Base-by-base conservation (phyloP, 192 early-diverging fungal genomes). In the Entomortierella parvispora region DNA sequence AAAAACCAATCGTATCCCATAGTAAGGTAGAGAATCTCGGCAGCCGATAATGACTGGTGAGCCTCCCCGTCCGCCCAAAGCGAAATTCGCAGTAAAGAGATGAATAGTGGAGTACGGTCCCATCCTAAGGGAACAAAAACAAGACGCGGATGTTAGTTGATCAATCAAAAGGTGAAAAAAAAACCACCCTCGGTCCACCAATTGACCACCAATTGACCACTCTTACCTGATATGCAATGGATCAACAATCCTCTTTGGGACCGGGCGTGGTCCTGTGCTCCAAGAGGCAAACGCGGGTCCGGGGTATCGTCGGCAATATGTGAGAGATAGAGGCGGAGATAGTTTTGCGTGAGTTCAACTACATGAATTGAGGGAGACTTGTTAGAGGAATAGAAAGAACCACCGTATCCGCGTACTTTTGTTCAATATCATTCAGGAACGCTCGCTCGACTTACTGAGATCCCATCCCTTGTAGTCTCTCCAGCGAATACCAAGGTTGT, bases 1-100 rank as follows among this genome's bases (percentile, higher is more conserved):
- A 72, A 33, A 22, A 80, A 71, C 77, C 77, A 80, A 22, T 80
- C 77, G 47, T 80, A 80, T 10, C 69, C 77, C 69, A 80, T 72
- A 9, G 77, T 80, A 28, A 80, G 31, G 45, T 80, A 80, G 3
- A 80, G 62, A 15, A 80, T 80, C 50, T 80, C 77, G 33, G 77
- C 77, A 22, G 77, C 77, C 4, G 77, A 62, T 48, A 80, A 53
- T 17, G 77, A 80, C 31, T 70, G 64, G 47, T 80, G 77, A 2
- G 62, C 69, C 33, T 71, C 69, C 9, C 77, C 77, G 49, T 80
- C 77, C 20, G 77, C 77, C 77, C 77, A 80, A 0, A 80, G 47
- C 4, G 70, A 80, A 49, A 80, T 70, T 33, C 77, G 54, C 3
- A 80, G 56, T 9, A 70, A 47, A 4, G 77, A 80, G 25, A 80